phyloP scores from a whole-genome alignment of 116 monocot species.

The Papilionanthe hybrid region DNA sequence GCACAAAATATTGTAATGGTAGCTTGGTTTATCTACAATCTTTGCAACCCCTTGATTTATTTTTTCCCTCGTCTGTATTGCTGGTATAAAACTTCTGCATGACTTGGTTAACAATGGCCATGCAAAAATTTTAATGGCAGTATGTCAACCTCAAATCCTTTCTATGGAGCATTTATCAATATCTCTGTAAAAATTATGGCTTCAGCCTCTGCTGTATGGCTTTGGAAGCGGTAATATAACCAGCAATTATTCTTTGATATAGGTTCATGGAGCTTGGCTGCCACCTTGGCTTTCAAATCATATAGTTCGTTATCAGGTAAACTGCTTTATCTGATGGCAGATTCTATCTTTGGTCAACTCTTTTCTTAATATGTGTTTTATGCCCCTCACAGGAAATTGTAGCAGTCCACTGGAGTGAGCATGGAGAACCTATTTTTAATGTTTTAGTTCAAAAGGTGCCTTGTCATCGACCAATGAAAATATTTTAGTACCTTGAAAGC shows the following conservation, averaged over 20 bases:
- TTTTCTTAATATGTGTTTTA: constrained; percentile 1
- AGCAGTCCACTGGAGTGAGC: constrained; percentile 55
- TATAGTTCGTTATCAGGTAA: constrained; percentile 47
- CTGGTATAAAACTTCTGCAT: too few relatives aligned
- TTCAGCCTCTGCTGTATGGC: not conserved
- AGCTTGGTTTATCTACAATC: too few relatives aligned
- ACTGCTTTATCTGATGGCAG: not conserved
- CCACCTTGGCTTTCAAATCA: constrained; percentile 79
- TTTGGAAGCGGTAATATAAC: not conserved
- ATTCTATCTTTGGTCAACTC: constrained; percentile 1
- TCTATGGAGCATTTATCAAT: too few relatives aligned
- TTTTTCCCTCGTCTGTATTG: too few relatives aligned
- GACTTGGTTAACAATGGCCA: too few relatives aligned
- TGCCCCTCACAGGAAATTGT: constrained; percentile 32
- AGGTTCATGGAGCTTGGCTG: constrained; percentile 87
- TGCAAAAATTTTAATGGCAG: too few relatives aligned
- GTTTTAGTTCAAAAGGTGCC: constrained; percentile 48
- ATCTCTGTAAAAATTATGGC: too few relatives aligned
- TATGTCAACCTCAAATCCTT: too few relatives aligned
- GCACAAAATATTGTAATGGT: too few relatives aligned
- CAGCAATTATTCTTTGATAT: constrained; percentile 1
- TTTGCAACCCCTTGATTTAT: too few relatives aligned
- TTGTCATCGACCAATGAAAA: not conserved
- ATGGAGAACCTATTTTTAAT: constrained; percentile 63
- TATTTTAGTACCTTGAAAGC: not conserved